These are phyloP conservation scores for Eucalyptus marginata DNA, from an alignment of 345 rosid species.

Conservation along the genomic window DNA sequence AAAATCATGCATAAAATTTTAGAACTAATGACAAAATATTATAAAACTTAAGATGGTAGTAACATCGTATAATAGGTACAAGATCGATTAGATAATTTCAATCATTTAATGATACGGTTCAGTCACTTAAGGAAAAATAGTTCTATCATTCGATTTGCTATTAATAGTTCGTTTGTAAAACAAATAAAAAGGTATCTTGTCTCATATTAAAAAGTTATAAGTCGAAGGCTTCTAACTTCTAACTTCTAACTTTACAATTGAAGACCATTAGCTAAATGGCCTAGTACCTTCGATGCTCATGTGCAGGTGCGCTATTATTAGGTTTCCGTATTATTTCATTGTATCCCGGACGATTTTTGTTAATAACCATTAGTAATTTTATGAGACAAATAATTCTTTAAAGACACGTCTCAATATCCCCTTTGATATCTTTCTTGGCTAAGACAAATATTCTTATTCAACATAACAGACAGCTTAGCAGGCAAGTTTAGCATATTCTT, in stretches of 20 bases:
- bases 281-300: too few species aligned
- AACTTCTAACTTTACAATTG: too few species aligned
- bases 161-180: too few species aligned
- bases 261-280: too few species aligned
- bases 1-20: not conserved
- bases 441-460: not conserved
- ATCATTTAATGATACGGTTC: not conserved
- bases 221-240: too few species aligned
- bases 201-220: too few species aligned
- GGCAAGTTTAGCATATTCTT: not conserved
- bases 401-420: not conserved
- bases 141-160: not conserved
- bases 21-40: not conserved
- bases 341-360: accelerated
- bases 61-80: not conserved
- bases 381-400: too few species aligned
- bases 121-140: not conserved
- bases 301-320: too few species aligned
- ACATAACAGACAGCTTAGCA: not conserved
- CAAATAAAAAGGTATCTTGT: too few species aligned
- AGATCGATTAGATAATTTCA: not conserved
- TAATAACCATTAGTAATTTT: too few species aligned
- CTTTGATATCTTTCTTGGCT: not conserved
- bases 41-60: accelerated
- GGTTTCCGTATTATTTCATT: not conserved